Evolutionary conservation across 2,329 filamentous ascomycete genomes (phyloP).

Genomic region (Cryphonectria carpinicola): DNA sequence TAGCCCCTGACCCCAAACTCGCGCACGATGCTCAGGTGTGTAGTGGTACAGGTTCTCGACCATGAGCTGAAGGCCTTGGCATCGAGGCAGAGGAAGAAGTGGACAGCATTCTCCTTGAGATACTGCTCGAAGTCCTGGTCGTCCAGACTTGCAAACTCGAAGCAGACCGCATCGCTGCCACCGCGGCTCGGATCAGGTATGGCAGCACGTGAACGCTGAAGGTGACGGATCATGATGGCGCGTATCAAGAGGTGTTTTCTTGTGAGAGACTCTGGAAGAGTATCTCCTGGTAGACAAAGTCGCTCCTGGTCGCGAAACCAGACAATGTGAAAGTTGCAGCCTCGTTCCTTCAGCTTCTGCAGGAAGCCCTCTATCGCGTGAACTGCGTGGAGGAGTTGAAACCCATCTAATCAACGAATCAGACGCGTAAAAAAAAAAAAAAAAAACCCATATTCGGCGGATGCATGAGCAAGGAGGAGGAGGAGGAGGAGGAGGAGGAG

Average conservation of each 20-base stretch:
- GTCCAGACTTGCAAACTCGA: conserved; percentile 49
- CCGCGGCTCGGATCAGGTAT: conserved; percentile 9
- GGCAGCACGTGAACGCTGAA: conserved; percentile 39
- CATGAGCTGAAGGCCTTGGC: conserved; percentile 43
- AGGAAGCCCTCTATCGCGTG: conserved; percentile 72
- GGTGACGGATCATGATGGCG: conserved; percentile 66
- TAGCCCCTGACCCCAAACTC: conserved; percentile 59
- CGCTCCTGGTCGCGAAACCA: conserved; percentile 65
- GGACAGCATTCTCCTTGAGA: conserved; percentile 55
- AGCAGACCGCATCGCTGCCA: conserved; percentile 27
- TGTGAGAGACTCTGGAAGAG: conserved; percentile 29
- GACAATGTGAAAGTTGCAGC: conserved; percentile 71
- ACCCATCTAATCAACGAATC: conserved; percentile 50
- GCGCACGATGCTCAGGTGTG: conserved; percentile 53
- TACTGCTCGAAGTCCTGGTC: conserved; percentile 59
- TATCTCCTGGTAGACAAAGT: conserved; percentile 57
- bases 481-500: not conserved
- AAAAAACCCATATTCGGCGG: not conserved
- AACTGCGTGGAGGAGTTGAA: conserved; percentile 72
- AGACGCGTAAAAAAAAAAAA: not conserved
- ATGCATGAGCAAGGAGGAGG: not conserved
- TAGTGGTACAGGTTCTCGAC: conserved; percentile 25
- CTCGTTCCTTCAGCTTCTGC: conserved; percentile 59
- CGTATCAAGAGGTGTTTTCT: conserved; percentile 66
- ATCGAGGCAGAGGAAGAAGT: conserved; percentile 73